These are phyloP conservation scores for Malus hybrid DNA, from an alignment of 331 rosid species.

Conservation along the genomic window DNA sequence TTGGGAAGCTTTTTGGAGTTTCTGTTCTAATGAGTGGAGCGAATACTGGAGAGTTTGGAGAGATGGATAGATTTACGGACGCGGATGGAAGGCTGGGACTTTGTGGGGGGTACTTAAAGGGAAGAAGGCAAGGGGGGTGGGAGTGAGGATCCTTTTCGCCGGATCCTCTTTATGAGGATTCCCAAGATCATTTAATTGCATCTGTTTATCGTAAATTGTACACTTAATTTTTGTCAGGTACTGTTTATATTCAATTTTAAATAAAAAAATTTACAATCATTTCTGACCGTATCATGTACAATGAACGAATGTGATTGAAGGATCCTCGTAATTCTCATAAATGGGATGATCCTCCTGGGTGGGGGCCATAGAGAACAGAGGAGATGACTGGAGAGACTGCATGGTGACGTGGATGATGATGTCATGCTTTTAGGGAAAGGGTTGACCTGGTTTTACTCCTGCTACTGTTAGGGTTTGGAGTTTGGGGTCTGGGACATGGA, in stretches of 20 bases:
- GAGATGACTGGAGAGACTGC: conserved; percentile 2
- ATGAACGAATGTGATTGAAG: rapidly evolving
- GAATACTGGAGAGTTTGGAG: neutral
- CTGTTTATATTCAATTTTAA: too few relatives aligned
- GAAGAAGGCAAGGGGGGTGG: too few relatives aligned
- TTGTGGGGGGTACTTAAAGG: conserved; percentile 29
- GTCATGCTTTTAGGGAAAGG: conserved; percentile 18
- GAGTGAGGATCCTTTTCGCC: too few relatives aligned
- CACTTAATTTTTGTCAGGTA: rapidly evolving
- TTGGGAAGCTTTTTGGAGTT: neutral
- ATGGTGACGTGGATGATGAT: conserved; percentile 53
- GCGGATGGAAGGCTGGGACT: conserved; percentile 3
- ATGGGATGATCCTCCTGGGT: neutral
- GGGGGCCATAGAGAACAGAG: neutral
- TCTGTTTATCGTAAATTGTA: rapidly evolving
- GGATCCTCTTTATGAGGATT: too few relatives aligned
- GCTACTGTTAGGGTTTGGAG: neutral
- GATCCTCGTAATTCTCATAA: rapidly evolving
- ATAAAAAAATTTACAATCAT: too few relatives aligned
- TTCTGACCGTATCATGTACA: rapidly evolving
- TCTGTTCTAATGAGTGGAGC: neutral
- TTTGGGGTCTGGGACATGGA: too few relatives aligned
- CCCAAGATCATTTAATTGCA: rapidly evolving
- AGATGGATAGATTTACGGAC: neutral
- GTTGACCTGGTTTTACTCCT: conserved; percentile 37